phyloP scores from a whole-genome alignment of 306 rosid species.

The Begonia masoniana region DNA sequence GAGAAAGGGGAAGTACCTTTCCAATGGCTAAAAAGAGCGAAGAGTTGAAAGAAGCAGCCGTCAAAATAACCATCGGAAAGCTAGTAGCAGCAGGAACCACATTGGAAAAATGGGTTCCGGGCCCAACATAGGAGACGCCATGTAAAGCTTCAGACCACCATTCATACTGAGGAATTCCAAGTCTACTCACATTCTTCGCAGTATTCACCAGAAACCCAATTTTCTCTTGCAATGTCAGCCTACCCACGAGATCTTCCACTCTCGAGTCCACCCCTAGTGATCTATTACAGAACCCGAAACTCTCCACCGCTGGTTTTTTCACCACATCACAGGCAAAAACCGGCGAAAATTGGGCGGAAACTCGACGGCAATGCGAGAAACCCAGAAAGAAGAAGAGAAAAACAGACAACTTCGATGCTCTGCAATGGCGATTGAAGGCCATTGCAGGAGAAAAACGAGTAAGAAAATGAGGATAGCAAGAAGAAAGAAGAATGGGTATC shows the following conservation, averaged over 20 bases:
- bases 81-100: slow-evolving; percentile 80
- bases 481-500: slow-evolving; percentile 8
- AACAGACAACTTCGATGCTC: slow-evolving; percentile 49
- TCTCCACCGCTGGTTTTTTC: slow-evolving; percentile 20
- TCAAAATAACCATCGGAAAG: slow-evolving; percentile 80
- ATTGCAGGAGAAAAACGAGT: slow-evolving; percentile 9
- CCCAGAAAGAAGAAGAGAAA: slow-evolving; percentile 22
- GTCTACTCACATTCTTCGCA: slow-evolving; percentile 53
- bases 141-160: slow-evolving; percentile 99
- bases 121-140: slow-evolving; percentile 78
- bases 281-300: slow-evolving; percentile 50
- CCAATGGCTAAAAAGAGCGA: slow-evolving; percentile 85
- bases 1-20: slow-evolving; percentile 25
- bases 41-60: slow-evolving; percentile 89
- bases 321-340: slow-evolving; percentile 52
- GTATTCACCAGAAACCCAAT: slow-evolving; percentile 40
- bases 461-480: not conserved
- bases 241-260: slow-evolving; percentile 62
- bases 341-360: slow-evolving; percentile 33
- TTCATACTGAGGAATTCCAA: slow-evolving; percentile 74
- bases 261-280: slow-evolving; percentile 32
- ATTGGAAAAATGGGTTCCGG: slow-evolving; percentile 59
- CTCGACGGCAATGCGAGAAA: slow-evolving; percentile 12
- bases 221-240: slow-evolving; percentile 74
- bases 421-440: slow-evolving; percentile 28